Percentiles rank a stretch among this genome's conserved stretches.
These are phyloP conservation scores for Solanum gracilifrons DNA, from an alignment of 257 asterid genomes.

Conservation along the genomic window DNA sequence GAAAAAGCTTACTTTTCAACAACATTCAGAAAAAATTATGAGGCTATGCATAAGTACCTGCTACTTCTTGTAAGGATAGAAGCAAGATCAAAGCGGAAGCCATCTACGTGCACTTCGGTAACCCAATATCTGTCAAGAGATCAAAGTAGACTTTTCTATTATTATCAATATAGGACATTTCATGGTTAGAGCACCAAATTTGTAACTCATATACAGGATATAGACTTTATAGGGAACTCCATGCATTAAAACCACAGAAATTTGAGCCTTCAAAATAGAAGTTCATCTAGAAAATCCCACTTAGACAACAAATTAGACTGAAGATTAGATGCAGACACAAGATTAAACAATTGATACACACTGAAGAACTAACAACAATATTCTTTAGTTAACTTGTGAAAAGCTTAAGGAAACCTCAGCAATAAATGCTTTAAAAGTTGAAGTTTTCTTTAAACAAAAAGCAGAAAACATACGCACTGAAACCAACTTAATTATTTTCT, in stretches of 20 bases:
- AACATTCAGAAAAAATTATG: background rate
- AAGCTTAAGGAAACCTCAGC: background rate
- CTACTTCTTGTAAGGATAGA: constrained; percentile 91
- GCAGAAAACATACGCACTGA: background rate
- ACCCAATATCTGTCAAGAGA: constrained; percentile 81
- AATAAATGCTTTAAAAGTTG: background rate
- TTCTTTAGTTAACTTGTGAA: background rate
- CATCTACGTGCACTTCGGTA: constrained; percentile 93
- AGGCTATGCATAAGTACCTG: constrained; percentile 42
- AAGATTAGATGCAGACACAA: background rate
- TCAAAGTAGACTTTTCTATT: constrained; percentile 5
- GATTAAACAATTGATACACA: background rate
- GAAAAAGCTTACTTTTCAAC: background rate
- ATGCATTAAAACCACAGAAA: background rate
- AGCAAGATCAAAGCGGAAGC: constrained; percentile 97
- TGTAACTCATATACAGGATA: background rate
- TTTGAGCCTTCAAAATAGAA: background rate
- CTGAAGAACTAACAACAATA: background rate
- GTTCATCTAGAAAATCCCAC: background rate
- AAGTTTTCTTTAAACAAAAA: background rate
- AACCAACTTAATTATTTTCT: background rate
- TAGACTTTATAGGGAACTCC: background rate
- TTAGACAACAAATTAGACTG: background rate
- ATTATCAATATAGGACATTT: background rate
- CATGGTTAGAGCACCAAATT: background rate